A percentile compares a stretch with the other conserved stretches of the same genome.
phyloP scores from a whole-genome alignment of 2,329 filamentous ascomycete species.

The Aspergillus luchuensis region DNA sequence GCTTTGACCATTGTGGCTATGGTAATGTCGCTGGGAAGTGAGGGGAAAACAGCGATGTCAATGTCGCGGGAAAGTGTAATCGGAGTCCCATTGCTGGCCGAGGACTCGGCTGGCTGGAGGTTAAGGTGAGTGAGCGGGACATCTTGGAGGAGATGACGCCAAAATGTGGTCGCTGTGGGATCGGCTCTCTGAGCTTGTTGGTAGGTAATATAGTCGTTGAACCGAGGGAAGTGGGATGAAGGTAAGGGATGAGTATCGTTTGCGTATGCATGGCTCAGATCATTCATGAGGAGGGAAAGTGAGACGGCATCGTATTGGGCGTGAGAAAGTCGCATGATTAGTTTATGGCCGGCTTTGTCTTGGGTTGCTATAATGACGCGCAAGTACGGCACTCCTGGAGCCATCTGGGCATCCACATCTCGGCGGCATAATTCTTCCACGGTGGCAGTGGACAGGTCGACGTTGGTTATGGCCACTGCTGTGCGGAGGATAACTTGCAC shows the following conservation, averaged over 20 bases:
- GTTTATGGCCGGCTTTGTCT: neutral
- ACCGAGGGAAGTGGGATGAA: neutral
- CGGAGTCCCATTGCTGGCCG: neutral
- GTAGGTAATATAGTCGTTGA: neutral
- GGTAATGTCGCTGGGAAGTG: conserved; percentile 18
- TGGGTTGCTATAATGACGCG: neutral
- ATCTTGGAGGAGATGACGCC: neutral
- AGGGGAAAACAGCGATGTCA: neutral
- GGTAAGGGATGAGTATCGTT: neutral
- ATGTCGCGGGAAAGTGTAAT: neutral
- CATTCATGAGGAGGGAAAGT: neutral
- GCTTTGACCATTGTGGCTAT: conserved; percentile 53
- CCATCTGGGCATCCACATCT: neutral
- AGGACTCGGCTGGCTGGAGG: neutral
- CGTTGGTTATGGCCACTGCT: neutral
- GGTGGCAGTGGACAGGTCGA: neutral
- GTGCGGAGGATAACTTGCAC: neutral
- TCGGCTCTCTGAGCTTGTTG: neutral
- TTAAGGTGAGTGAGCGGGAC: neutral
- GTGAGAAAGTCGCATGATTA: neutral
- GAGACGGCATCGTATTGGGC: neutral
- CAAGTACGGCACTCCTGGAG: neutral
- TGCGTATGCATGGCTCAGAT: neutral
- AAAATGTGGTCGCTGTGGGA: neutral
- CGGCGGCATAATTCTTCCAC: neutral